Conservation (phyloP, 805 yeast species). For the Myxozyma neotropica region DNA sequence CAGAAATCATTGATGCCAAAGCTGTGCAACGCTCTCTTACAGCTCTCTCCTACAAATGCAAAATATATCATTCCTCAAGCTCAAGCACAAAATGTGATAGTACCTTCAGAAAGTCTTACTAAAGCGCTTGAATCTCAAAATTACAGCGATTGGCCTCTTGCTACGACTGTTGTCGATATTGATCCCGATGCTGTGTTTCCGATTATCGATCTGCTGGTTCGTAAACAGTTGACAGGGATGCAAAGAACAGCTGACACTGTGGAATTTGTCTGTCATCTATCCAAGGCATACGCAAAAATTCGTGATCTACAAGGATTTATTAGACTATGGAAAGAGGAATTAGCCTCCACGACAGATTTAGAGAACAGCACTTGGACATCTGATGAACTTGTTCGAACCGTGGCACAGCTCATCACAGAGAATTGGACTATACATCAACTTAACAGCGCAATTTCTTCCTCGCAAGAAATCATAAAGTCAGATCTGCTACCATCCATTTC, state of each 20-base stretch:
- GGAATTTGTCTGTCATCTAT: conserved; percentile 11
- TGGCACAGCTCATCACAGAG: conserved; percentile 5
- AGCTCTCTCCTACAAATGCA: conserved; percentile 13
- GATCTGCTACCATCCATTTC: conserved; percentile 13
- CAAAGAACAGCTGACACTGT: background rate
- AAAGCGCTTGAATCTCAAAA: background rate
- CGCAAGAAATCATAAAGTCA: background rate
- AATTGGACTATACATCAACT: conserved; percentile 15
- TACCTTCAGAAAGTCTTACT: conserved; percentile 18
- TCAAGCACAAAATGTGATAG: conserved; percentile 1
- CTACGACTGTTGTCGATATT: conserved; percentile 13
- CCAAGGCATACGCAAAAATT: conserved; percentile 12
- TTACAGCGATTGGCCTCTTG: conserved; percentile 22
- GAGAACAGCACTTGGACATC: conserved; percentile 6
- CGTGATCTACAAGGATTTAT: conserved; percentile 14
- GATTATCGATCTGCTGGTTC: conserved; percentile 2
- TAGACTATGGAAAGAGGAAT: conserved; percentile 15
- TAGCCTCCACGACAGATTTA: background rate
- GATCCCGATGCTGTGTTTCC: conserved; percentile 28
- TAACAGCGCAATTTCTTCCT: background rate
- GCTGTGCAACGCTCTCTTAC: conserved; percentile 13
- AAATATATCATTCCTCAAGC: conserved; percentile 4
- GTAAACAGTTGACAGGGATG: background rate
- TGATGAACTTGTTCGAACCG: background rate
- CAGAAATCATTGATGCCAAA: conserved; percentile 21